phyloP scores from a whole-genome alignment of 2,329 filamentous ascomycete species.

The Ophiocordyceps polyrhachis-furcata region DNA sequence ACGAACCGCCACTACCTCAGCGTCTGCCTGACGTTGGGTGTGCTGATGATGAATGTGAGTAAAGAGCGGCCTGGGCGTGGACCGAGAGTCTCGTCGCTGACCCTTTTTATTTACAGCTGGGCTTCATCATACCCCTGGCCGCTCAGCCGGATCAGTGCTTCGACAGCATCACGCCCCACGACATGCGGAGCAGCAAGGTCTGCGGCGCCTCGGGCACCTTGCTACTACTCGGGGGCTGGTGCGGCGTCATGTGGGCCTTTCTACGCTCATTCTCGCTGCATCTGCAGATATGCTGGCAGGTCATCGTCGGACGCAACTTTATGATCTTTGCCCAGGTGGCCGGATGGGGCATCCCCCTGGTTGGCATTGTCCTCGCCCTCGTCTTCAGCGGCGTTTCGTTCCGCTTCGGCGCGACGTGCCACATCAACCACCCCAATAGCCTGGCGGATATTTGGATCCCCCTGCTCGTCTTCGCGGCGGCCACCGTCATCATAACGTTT shows the following conservation, averaged over 20 bases:
- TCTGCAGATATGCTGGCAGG: slow-evolving; percentile 95
- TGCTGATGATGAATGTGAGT: slow-evolving; percentile 64
- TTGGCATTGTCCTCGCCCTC: slow-evolving; percentile 59
- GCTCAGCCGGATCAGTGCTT: slow-evolving; percentile 65
- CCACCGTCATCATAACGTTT: slow-evolving; percentile 65
- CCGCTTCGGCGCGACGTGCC: slow-evolving; percentile 78
- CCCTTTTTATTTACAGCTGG: slow-evolving; percentile 35
- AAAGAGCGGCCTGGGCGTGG: neutral
- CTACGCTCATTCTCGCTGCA: slow-evolving; percentile 80
- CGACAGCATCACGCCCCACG: slow-evolving; percentile 80
- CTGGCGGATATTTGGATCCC: slow-evolving; percentile 83
- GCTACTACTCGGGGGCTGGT: slow-evolving; percentile 70
- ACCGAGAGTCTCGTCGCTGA: slow-evolving; percentile 5
- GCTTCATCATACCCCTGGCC: slow-evolving; percentile 76
- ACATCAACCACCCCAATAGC: slow-evolving; percentile 80
- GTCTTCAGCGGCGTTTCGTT: slow-evolving; percentile 84
- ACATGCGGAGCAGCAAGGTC: slow-evolving; percentile 64
- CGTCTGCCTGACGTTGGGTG: slow-evolving; percentile 61
- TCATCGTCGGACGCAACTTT: slow-evolving; percentile 71
- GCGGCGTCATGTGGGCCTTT: slow-evolving; percentile 77
- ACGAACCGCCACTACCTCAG: slow-evolving; percentile 87
- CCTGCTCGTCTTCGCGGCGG: slow-evolving; percentile 55
- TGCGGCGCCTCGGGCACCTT: slow-evolving; percentile 83
- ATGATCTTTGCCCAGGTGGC: slow-evolving; percentile 67
- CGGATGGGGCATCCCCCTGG: slow-evolving; percentile 69